Evolutionary conservation across 2,329 filamentous ascomycete species (phyloP).

Genomic region (Ophiostoma montium): DNA sequence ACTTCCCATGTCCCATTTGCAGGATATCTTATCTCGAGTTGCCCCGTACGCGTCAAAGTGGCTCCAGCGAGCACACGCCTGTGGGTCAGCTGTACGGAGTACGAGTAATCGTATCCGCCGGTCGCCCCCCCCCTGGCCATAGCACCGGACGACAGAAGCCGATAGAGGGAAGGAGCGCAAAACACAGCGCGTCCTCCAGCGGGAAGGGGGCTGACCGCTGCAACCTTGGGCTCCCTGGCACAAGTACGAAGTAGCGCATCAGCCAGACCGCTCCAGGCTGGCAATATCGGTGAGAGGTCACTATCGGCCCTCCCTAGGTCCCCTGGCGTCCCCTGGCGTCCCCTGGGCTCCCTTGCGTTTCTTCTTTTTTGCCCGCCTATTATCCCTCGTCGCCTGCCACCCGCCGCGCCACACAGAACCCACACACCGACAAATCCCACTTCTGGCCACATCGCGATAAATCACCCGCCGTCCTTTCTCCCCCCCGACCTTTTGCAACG

Average conservation of each 20-base stretch:
- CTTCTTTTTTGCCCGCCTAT: constrained; percentile 3
- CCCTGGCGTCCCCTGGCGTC: no score
- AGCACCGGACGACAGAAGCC: no score
- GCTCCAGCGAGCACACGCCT: neutral
- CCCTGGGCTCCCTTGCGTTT: neutral
- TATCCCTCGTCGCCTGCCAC: constrained; percentile 1
- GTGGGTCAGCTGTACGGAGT: neutral
- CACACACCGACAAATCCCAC: constrained; percentile 16
- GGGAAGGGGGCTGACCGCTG: neutral
- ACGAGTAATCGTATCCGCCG: no score
- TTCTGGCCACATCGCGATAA: constrained; percentile 16
- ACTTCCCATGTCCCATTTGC: neutral
- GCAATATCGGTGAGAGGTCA: neutral
- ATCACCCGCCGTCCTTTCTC: constrained; percentile 8
- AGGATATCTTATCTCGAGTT: no score
- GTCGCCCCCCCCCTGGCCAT: neutral
- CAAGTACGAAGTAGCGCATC: no score
- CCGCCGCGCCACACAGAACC: neutral
- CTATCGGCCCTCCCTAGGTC: neutral
- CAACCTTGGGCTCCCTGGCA: no score
- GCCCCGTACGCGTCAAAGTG: neutral
- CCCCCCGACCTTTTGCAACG: constrained; percentile 5
- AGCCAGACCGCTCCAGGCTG: no score
- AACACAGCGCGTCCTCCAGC: constrained; percentile 1
- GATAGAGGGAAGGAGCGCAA: neutral